A percentile compares a stretch with the other conserved stretches of the same genome.
phyloP scores from a whole-genome alignment of 2,329 filamentous ascomycete genomes.

The Penicillium sp. region DNA sequence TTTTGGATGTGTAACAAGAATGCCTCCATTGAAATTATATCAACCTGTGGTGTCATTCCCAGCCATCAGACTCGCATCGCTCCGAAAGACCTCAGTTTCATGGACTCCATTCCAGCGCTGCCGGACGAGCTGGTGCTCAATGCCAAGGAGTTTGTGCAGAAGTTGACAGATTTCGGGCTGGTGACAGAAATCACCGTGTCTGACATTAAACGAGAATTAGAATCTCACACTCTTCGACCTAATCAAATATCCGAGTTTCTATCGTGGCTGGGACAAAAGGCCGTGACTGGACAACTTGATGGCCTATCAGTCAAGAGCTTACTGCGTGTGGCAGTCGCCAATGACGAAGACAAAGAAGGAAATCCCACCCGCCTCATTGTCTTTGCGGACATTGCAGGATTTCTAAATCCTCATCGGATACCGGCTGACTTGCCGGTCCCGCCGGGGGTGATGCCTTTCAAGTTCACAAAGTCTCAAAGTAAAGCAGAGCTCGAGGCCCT shows the following conservation, averaged over 20 bases:
- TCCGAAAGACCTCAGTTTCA: conserved; percentile 66
- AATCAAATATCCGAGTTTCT: conserved; percentile 77
- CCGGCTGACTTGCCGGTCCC: conserved; percentile 76
- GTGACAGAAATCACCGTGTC: conserved; percentile 80
- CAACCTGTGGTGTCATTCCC: conserved; percentile 78
- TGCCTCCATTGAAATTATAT: conserved; percentile 79
- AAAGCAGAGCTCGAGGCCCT: conserved; percentile 67
- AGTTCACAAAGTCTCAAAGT: conserved; percentile 67
- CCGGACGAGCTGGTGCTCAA: conserved; percentile 67
- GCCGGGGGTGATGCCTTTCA: conserved; percentile 72
- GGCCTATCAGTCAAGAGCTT: conserved; percentile 59
- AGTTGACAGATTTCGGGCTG: conserved; percentile 75
- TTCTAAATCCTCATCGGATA: conserved; percentile 70
- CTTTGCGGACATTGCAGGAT: conserved; percentile 68
- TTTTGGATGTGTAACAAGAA: conserved; percentile 91
- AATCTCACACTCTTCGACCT: conserved; percentile 71
- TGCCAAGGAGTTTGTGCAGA: conserved; percentile 66
- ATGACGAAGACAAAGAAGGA: conserved; percentile 52
- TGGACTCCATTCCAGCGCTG: conserved; percentile 81
- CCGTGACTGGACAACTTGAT: conserved; percentile 67
- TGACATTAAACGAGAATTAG: conserved; percentile 79
- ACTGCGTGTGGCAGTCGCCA: conserved; percentile 62
- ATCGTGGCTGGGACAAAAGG: conserved; percentile 71
- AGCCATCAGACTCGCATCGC: conserved; percentile 74
- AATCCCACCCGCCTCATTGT: conserved; percentile 67